Evolutionary conservation across 2,329 filamentous ascomycete species (phyloP).

Genomic region (Fusarium musae): DNA sequence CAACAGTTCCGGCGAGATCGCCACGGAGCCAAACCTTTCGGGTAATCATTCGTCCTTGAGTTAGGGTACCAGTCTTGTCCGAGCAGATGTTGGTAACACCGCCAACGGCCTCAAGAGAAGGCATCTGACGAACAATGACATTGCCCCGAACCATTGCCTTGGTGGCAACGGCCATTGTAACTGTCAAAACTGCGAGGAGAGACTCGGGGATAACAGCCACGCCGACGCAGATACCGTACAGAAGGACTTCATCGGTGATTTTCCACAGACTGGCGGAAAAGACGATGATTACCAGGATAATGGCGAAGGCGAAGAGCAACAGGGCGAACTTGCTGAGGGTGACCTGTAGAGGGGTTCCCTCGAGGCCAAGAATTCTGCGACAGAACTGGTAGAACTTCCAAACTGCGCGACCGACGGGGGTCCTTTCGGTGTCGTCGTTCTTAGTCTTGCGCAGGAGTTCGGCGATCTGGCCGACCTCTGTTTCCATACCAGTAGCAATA

Average conservation of each 20-base stretch:
- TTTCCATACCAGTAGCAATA: constrained; percentile 76
- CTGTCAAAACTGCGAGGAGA: constrained; percentile 75
- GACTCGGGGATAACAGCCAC: constrained; percentile 74
- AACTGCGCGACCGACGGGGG: constrained; percentile 57
- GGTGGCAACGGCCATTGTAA: constrained; percentile 75
- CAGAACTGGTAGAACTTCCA: constrained; percentile 56
- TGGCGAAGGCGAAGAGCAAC: constrained; percentile 78
- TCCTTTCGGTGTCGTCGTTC: constrained; percentile 54
- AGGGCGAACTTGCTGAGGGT: constrained; percentile 89
- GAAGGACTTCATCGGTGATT: constrained; percentile 66
- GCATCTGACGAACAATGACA: constrained; percentile 73
- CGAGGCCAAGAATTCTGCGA: constrained; percentile 69
- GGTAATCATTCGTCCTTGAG: constrained; percentile 74
- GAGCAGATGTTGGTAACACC: constrained; percentile 78
- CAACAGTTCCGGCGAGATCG: constrained; percentile 63
- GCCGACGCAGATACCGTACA: constrained; percentile 70
- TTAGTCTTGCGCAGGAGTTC: constrained; percentile 70
- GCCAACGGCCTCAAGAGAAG: constrained; percentile 73
- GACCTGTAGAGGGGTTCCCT: constrained; percentile 85
- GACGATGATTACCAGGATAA: constrained; percentile 69
- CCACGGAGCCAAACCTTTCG: constrained; percentile 70
- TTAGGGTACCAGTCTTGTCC: constrained; percentile 76
- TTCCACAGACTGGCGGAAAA: constrained; percentile 68
- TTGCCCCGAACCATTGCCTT: constrained; percentile 73
- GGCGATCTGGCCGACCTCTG: constrained; percentile 82